Percentiles rank a stretch among this genome's conserved stretches.
phyloP scores from a whole-genome alignment of 345 rosid genomes.

The Ceriops tagal region DNA sequence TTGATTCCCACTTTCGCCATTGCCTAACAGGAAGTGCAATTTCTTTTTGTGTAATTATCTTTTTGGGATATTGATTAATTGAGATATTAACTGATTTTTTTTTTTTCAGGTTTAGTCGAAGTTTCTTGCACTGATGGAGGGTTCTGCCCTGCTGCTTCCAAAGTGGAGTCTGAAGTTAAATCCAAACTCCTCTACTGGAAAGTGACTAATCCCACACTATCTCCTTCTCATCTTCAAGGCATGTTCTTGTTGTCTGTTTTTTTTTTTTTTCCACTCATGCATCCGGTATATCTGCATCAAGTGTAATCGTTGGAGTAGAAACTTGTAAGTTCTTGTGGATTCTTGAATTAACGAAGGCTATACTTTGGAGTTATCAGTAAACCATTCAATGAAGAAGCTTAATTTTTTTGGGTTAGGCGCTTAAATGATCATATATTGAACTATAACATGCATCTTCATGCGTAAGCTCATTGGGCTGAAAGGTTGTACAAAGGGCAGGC shows the following conservation, averaged over 20 bases:
- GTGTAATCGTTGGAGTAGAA: neutral
- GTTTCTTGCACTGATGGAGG: conserved; percentile 47
- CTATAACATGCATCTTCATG: too few species aligned
- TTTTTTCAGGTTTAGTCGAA: conserved; percentile 38
- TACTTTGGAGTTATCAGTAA: too few species aligned
- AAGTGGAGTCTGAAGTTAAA: conserved; percentile 31
- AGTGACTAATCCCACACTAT: conserved; percentile 77
- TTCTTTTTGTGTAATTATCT: neutral
- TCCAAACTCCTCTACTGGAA: conserved; percentile 67
- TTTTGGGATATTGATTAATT: neutral
- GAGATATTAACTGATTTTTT: neutral
- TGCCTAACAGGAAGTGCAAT: too few species aligned
- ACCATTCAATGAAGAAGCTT: too few species aligned
- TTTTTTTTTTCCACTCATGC: neutral
- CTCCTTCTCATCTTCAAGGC: conserved; percentile 91
- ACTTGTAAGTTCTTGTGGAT: too few species aligned
- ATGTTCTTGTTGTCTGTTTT: neutral
- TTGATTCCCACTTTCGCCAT: too few species aligned
- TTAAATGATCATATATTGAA: too few species aligned
- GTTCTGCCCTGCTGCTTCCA: conserved; percentile 66
- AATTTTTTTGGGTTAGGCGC: too few species aligned
- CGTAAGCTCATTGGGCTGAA: too few species aligned
- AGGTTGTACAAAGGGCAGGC: too few species aligned
- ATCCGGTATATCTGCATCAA: neutral
- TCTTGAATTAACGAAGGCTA: too few species aligned